A percentile compares a stretch with the other conserved stretches of the same genome.
These are phyloP conservation scores for Insectozyma bohioensis DNA, from an alignment of 1,139 yeast species.

Conservation along the genomic window DNA sequence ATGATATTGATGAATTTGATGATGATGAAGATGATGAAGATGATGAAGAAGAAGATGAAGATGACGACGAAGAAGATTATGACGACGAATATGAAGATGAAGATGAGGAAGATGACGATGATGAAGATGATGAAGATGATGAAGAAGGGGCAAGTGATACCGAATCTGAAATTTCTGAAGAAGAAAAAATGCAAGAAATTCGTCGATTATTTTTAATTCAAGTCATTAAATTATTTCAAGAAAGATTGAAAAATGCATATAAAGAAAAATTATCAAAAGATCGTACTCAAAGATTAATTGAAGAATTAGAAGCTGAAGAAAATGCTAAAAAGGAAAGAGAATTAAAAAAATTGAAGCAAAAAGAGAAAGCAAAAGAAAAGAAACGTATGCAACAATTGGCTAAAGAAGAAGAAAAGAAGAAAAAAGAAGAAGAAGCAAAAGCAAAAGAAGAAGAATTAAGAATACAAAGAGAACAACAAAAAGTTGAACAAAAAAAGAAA, in stretches of 20 bases:
- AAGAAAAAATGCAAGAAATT: slow-evolving; percentile 71
- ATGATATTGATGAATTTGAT: slow-evolving; percentile 11
- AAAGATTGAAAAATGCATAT: slow-evolving; percentile 67
- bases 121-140: slow-evolving; percentile 31
- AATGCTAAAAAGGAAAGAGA: slow-evolving; percentile 68
- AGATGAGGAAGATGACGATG: slow-evolving; percentile 33
- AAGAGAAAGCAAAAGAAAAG: slow-evolving; percentile 78
- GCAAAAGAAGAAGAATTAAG: slow-evolving; percentile 37
- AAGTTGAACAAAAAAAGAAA: slow-evolving; percentile 43
- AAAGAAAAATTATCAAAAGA: slow-evolving; percentile 75
- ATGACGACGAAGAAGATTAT: slow-evolving; percentile 25
- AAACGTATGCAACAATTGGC: slow-evolving; percentile 67
- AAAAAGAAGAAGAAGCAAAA: slow-evolving; percentile 54
- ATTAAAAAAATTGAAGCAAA: slow-evolving; percentile 67
- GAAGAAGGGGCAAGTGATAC: slow-evolving; percentile 35
- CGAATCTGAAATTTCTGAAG: slow-evolving; percentile 53
- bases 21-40: slow-evolving; percentile 19
- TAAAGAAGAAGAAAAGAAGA: slow-evolving; percentile 70
- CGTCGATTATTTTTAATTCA: slow-evolving; percentile 71
- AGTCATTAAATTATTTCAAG: slow-evolving; percentile 72
- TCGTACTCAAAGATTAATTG: slow-evolving; percentile 67
- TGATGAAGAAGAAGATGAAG: slow-evolving; percentile 23
- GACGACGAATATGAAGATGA: slow-evolving; percentile 28
- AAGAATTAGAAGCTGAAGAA: slow-evolving; percentile 79
- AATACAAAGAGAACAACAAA: slow-evolving; percentile 36